Conservation (phyloP, 2,329 filamentous ascomycete genomes). For the Neurospora crassa region DNA sequence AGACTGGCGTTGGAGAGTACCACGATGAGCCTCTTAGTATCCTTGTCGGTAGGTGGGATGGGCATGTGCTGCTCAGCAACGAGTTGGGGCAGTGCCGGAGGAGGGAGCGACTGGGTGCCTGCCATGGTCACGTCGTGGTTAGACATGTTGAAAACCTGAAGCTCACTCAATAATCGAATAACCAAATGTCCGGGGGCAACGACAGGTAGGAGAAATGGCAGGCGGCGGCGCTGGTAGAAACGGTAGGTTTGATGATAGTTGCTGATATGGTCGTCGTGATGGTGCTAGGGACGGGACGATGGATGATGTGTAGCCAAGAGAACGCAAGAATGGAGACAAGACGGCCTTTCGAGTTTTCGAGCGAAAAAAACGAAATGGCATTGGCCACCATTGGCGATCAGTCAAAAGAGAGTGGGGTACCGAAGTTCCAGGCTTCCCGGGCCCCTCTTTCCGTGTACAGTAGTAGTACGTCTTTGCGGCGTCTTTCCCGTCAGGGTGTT, state of each 20-base stretch:
- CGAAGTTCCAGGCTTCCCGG: neutral
- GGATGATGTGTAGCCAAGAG: neutral
- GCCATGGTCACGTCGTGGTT: slow-evolving; percentile 20
- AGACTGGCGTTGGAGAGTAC: slow-evolving; percentile 95
- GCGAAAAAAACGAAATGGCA: neutral
- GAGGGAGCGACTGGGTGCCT: slow-evolving; percentile 93
- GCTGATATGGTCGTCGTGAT: neutral
- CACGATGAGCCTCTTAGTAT: slow-evolving; percentile 84
- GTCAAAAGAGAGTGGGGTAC: slow-evolving; percentile 2
- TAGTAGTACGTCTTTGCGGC: neutral
- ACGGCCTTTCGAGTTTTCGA: neutral
- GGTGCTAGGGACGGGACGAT: neutral
- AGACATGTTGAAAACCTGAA: slow-evolving; percentile 7
- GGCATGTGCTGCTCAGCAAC: slow-evolving; percentile 87
- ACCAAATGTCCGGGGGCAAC: neutral
- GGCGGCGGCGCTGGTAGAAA: neutral
- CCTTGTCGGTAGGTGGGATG: slow-evolving; percentile 78
- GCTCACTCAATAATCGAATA: neutral
- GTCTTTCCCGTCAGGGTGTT: neutral
- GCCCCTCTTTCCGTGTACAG: neutral
- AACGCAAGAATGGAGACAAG: neutral
- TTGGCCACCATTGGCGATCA: neutral
- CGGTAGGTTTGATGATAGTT: neutral
- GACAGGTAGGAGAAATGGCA: neutral
- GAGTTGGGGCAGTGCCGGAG: slow-evolving; percentile 80